Percentiles rank a stretch among this genome's conserved stretches.
Conservation (phyloP, 768 basidiomycete species). For the Leccinum longicurvipes region DNA sequence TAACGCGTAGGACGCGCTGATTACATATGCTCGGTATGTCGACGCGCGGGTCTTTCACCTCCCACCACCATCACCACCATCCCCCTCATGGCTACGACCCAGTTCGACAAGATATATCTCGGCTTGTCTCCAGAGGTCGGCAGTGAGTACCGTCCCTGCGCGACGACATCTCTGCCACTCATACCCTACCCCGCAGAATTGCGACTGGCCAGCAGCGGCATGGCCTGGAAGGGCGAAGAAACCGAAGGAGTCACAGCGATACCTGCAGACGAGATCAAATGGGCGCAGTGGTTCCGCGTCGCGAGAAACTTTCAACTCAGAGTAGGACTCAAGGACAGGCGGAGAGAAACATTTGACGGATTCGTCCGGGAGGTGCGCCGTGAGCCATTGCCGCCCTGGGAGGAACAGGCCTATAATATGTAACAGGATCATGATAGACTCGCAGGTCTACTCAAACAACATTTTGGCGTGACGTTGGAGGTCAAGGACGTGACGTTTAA, state of each 20-base stretch:
- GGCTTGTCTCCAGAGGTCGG: conserved; percentile 69
- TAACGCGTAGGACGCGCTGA: conserved; percentile 17
- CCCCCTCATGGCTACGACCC: conserved; percentile 56
- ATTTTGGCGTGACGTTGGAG: conserved; percentile 84
- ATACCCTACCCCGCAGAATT: conserved; percentile 53
- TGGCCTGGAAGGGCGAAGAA: conserved; percentile 91
- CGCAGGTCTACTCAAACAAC: conserved; percentile 75
- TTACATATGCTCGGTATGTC: conserved; percentile 20
- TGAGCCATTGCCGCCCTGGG: not conserved
- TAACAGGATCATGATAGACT: conserved; percentile 86
- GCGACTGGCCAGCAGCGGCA: conserved; percentile 83
- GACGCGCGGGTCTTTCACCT: conserved; percentile 31
- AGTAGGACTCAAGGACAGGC: conserved; percentile 73
- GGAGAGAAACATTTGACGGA: conserved; percentile 86
- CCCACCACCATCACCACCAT: conserved; percentile 13
- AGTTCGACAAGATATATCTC: conserved; percentile 85
- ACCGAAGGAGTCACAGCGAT: conserved; percentile 61
- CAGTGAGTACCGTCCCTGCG: conserved; percentile 53
- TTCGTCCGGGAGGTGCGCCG: conserved; percentile 77
- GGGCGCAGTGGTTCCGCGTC: conserved; percentile 88
- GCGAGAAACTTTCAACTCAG: conserved; percentile 90
- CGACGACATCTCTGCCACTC: not conserved
- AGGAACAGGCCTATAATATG: not conserved
- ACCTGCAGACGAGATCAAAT: conserved; percentile 72
- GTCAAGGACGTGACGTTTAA: conserved; percentile 83